Conservation (phyloP, 2,329 filamentous ascomycete species). For the Penicillium sp. region DNA sequence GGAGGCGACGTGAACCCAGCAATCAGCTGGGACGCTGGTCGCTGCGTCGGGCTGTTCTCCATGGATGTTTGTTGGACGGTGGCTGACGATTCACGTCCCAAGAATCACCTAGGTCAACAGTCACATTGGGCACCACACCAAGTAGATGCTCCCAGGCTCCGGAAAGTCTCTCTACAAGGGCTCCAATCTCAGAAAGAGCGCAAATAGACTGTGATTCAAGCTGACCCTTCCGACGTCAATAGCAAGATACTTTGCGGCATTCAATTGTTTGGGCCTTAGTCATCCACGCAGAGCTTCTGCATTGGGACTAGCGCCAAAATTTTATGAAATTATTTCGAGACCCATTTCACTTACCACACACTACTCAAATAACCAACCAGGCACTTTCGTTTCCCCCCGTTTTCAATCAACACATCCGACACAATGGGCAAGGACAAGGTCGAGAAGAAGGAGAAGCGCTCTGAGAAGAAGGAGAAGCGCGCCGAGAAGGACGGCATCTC, state of each 20-base stretch:
- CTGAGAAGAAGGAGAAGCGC: constrained; percentile 41
- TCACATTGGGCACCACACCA: neutral
- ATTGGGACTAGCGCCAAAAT: constrained; percentile 31
- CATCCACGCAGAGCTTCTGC: constrained; percentile 14
- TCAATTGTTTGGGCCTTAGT: constrained; percentile 16
- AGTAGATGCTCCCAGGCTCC: neutral
- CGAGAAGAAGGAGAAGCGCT: constrained; percentile 43
- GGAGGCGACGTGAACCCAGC: constrained; percentile 47
- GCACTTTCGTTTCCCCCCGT: constrained; percentile 13
- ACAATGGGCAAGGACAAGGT: constrained; percentile 43
- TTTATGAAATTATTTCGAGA: constrained; percentile 32
- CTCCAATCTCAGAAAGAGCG: neutral
- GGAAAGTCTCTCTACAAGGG: too few relatives aligned
- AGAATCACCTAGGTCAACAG: neutral
- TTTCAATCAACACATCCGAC: constrained; percentile 15
- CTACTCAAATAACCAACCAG: constrained; percentile 18
- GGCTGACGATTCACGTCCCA: neutral
- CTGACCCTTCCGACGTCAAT: too few relatives aligned
- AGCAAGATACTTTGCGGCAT: neutral
- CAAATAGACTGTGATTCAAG: neutral
- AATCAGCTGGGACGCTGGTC: constrained; percentile 56
- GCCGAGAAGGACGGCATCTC: constrained; percentile 42
- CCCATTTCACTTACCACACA: constrained; percentile 19
- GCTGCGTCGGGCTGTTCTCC: constrained; percentile 41
- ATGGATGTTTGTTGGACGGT: constrained; percentile 14